Evolutionary conservation across 176 grass and related monocot species (phyloP), one percentile per base, ranked within the genome.

Genomic region (Neostapfia colusana): DNA sequence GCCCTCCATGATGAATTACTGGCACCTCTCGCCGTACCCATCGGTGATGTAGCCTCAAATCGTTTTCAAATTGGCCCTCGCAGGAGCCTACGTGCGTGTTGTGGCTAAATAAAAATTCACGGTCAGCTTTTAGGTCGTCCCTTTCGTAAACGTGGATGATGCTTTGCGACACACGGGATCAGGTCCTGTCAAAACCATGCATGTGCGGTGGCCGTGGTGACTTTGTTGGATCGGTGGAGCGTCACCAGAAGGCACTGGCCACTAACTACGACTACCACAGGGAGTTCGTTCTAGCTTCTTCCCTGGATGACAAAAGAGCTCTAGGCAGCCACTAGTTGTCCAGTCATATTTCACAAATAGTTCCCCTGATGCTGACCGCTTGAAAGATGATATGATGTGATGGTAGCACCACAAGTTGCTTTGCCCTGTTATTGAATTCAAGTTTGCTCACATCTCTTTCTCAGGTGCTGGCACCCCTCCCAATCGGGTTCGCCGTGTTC

Each of bases 401-500:
- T 31, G 31, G 50, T 9, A 14, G 31, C 42, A 38, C 12, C 38
- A 14, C 0, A n/a, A 28, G 45, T 66, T 18, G 23, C 6, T n/a
- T 54, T 54, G 1, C 1, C 20, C 20, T 21, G 51, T n/a, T 54
- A 4, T 51, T 4, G 6, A 20, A 46, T 15, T 25, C 0, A 6
- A 4, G 17, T 72, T 17, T 40, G 38, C 6, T n/a, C 53, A 23
- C 7, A 0, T 50, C 0, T 16, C 21, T 17, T 8, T 13, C 3
- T 6, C 65, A 95, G 92, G 92, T 95, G 1, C 21, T 95, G 86
- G 92, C 92, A 5, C 92, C 92, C 5, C 92, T 95, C 68, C 92
- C 92, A 16, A 95, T 92, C 46, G 92, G 92, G 8, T 95, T 95
- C 82, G 89, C 92, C 39, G 92, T 95, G 57, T 95, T 95, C 89